phyloP scores from a whole-genome alignment of 1,139 yeast genomes.

The Wickerhamomyces sp. region DNA sequence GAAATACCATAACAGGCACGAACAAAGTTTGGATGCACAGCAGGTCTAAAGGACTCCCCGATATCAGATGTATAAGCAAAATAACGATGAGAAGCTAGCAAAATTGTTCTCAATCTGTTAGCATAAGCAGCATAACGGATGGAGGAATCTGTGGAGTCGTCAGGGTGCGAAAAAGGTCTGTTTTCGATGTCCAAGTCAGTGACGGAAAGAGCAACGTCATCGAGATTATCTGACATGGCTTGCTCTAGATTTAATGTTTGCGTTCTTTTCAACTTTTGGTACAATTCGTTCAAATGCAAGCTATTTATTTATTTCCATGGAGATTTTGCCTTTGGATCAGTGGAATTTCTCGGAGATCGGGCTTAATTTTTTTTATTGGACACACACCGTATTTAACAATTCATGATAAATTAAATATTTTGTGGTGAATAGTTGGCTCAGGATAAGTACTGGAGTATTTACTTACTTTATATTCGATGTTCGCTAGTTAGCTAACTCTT shows the following conservation, averaged over 20 bases:
- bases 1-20: constrained; percentile 67
- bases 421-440: too few relatives aligned
- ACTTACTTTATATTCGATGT: too few relatives aligned
- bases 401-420: too few relatives aligned
- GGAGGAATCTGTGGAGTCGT: constrained; percentile 45
- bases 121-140: constrained; percentile 83
- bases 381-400: too few relatives aligned
- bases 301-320: too few relatives aligned
- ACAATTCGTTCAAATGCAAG: too few relatives aligned
- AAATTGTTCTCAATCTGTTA: constrained; percentile 63
- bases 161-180: constrained; percentile 7
- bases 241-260: background rate
- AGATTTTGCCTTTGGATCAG: too few relatives aligned
- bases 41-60: constrained; percentile 87
- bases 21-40: constrained; percentile 67
- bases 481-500: too few relatives aligned
- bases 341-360: too few relatives aligned
- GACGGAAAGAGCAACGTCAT: constrained; percentile 4
- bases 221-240: constrained; percentile 9
- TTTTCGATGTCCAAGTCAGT: constrained; percentile 4
- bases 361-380: too few relatives aligned
- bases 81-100: constrained; percentile 74
- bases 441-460: too few relatives aligned
- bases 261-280: too few relatives aligned
- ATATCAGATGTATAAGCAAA: constrained; percentile 86